These are phyloP conservation scores for Penicillium sp. DNA, from an alignment of 2,329 filamentous ascomycete species.

Conservation along the genomic window DNA sequence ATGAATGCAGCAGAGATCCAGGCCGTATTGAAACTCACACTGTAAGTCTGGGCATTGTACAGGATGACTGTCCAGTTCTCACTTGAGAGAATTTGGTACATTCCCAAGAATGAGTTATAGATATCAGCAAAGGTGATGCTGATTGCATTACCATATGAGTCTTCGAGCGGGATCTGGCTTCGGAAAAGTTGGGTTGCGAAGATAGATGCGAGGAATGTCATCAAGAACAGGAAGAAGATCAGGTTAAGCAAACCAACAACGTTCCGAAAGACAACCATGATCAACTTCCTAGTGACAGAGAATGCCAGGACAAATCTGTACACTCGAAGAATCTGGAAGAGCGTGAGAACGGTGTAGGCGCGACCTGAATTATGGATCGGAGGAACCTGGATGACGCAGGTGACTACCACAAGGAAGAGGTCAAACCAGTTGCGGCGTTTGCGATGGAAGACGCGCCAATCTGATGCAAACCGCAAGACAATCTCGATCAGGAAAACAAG, in stretches of 20 bases:
- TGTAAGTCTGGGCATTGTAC: slow-evolving; percentile 78
- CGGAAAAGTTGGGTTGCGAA: slow-evolving; percentile 93
- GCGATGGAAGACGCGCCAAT: slow-evolving; percentile 81
- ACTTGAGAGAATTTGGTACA: slow-evolving; percentile 96
- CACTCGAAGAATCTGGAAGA: slow-evolving; percentile 90
- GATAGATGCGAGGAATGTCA: slow-evolving; percentile 92
- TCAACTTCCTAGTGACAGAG: slow-evolving; percentile 83
- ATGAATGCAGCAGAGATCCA: slow-evolving; percentile 94
- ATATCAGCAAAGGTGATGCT: slow-evolving; percentile 84
- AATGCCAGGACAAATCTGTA: slow-evolving; percentile 92
- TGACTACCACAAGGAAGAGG: slow-evolving; percentile 77
- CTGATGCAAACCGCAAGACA: slow-evolving; percentile 73
- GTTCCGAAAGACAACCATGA: slow-evolving; percentile 86
- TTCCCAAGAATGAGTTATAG: slow-evolving; percentile 93
- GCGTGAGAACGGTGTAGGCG: slow-evolving; percentile 82
- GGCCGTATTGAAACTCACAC: slow-evolving; percentile 70
- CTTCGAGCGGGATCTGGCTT: slow-evolving; percentile 74
- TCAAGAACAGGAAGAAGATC: slow-evolving; percentile 94
- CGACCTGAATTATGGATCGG: slow-evolving; percentile 73
- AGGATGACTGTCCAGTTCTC: slow-evolving; percentile 94
- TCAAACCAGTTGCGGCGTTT: slow-evolving; percentile 80
- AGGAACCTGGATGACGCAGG: slow-evolving; percentile 84
- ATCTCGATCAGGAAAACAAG: slow-evolving; percentile 82
- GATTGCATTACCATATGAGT: slow-evolving; percentile 67
- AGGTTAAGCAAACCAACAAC: slow-evolving; percentile 90